A percentile compares a stretch with the other conserved stretches of the same genome.
These are phyloP conservation scores for Chalciporus piperatus DNA, from an alignment of 768 basidiomycete species.

Conservation along the genomic window DNA sequence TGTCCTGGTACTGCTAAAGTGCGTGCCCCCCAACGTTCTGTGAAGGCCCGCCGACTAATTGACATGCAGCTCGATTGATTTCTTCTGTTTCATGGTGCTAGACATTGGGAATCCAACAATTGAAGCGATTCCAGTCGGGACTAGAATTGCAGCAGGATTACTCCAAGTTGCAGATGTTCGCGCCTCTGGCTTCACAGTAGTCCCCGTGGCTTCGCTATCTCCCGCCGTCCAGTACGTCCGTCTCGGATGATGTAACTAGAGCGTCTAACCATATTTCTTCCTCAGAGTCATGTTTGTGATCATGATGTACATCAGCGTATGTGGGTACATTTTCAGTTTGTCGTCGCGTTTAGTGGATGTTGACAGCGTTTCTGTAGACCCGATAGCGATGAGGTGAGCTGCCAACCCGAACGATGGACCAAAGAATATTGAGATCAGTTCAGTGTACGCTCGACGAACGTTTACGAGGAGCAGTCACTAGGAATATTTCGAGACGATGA, in stretches of 20 bases:
- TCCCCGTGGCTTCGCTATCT: slow-evolving; percentile 69
- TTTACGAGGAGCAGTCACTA: slow-evolving; percentile 91
- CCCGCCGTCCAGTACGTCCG: slow-evolving; percentile 81
- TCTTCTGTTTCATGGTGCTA: slow-evolving; percentile 85
- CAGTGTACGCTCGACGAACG: slow-evolving; percentile 89
- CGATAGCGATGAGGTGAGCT: slow-evolving; percentile 74
- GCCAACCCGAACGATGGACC: background rate
- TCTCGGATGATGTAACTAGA: background rate
- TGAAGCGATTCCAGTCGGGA: slow-evolving; percentile 63
- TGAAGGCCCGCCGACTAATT: background rate
- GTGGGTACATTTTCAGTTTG: slow-evolving; percentile 42
- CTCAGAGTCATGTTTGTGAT: slow-evolving; percentile 77
- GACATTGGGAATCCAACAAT: slow-evolving; percentile 80
- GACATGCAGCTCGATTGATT: slow-evolving; percentile 65
- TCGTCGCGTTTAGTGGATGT: background rate
- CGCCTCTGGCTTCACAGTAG: slow-evolving; percentile 83
- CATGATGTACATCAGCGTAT: slow-evolving; percentile 92
- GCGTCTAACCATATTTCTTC: background rate
- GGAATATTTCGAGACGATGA: slow-evolving; percentile 65
- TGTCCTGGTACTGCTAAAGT: slow-evolving; percentile 71
- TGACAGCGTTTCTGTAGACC: slow-evolving; percentile 43
- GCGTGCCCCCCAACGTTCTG: slow-evolving; percentile 20
- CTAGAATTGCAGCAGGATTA: slow-evolving; percentile 69
- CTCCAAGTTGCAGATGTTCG: slow-evolving; percentile 82
- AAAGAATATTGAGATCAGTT: background rate